Evolutionary conservation across 768 basidiomycete species (phyloP).

Genomic region (Lentinula sp.): DNA sequence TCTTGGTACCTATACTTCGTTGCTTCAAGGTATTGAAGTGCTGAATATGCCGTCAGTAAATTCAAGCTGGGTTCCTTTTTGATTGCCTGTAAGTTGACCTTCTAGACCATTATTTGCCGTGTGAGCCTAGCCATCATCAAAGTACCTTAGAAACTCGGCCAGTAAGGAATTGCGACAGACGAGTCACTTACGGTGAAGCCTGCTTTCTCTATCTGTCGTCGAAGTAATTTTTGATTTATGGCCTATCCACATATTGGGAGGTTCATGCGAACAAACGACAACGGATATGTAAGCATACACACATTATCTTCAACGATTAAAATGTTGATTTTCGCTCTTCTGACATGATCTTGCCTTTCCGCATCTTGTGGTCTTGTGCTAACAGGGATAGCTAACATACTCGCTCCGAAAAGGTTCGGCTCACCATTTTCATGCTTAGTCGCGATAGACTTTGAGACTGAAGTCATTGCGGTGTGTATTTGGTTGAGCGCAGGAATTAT

Average conservation of each 20-base stretch:
- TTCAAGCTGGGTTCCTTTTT: no score
- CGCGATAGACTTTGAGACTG: not conserved
- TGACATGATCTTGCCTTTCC: not conserved
- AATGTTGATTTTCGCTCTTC: not conserved
- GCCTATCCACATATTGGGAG: not conserved
- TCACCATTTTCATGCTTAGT: no score
- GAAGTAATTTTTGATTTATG: constrained; percentile 4
- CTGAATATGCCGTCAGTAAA: not conserved
- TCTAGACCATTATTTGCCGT: constrained; percentile 6
- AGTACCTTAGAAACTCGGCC: no score
- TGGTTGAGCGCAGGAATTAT: no score
- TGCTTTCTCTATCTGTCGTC: constrained; percentile 8
- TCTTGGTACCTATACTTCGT: not conserved
- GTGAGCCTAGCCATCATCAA: not conserved
- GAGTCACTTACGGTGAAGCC: not conserved
- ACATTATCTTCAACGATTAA: constrained; percentile 5
- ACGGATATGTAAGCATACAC: not conserved
- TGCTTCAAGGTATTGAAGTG: constrained; percentile 1
- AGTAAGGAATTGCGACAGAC: not conserved
- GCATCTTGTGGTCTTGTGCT: not conserved
- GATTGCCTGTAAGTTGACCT: not conserved
- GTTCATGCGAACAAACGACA: no score
- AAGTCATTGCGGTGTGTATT: no score
- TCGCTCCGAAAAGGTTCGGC: no score
- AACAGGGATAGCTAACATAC: not conserved